Percentiles rank a stretch among this genome's conserved stretches.
These are phyloP conservation scores for Apiospora kogelbergensis DNA, from an alignment of 2,329 filamentous ascomycete species.

Conservation along the genomic window DNA sequence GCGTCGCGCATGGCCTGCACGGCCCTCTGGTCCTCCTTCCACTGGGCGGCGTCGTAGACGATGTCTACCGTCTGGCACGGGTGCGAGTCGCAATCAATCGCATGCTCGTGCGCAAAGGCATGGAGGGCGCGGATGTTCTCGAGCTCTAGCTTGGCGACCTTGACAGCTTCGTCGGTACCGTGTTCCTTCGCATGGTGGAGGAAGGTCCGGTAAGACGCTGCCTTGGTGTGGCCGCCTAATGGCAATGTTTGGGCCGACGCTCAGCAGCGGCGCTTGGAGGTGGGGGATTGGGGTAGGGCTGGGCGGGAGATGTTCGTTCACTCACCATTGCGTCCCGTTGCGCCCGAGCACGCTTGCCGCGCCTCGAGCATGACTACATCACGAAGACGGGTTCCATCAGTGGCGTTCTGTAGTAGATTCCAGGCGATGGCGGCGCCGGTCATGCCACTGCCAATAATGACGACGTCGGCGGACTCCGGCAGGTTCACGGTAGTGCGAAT, in stretches of 20 bases:
- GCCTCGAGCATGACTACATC: slow-evolving; percentile 29
- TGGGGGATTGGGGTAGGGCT: slow-evolving; percentile 32
- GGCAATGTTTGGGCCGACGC: no score
- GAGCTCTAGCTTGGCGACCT: slow-evolving; percentile 29
- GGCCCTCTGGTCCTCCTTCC: background rate
- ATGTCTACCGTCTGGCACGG: slow-evolving; percentile 55
- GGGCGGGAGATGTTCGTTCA: background rate
- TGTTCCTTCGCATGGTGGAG: slow-evolving; percentile 15
- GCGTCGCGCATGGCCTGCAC: slow-evolving; percentile 24
- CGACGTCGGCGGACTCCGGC: slow-evolving; percentile 49
- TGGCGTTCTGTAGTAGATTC: slow-evolving; percentile 31
- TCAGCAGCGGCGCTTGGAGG: no score
- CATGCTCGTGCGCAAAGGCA: slow-evolving; percentile 34
- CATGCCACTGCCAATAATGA: slow-evolving; percentile 56
- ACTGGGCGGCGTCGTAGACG: slow-evolving; percentile 45
- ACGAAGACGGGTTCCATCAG: slow-evolving; percentile 29
- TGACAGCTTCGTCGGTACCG: slow-evolving; percentile 29
- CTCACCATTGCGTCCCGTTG: slow-evolving; percentile 27
- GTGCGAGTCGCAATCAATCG: slow-evolving; percentile 44
- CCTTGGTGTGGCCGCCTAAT: slow-evolving; percentile 14
- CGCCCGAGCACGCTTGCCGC: slow-evolving; percentile 29
- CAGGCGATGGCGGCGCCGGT: slow-evolving; percentile 49
- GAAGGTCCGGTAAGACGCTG: slow-evolving; percentile 7
- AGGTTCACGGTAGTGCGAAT: slow-evolving; percentile 50
- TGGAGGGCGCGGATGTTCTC: slow-evolving; percentile 32